Base-by-base conservation (phyloP, 176 grass and related monocot species). In the Pontederia crassipes region DNA sequence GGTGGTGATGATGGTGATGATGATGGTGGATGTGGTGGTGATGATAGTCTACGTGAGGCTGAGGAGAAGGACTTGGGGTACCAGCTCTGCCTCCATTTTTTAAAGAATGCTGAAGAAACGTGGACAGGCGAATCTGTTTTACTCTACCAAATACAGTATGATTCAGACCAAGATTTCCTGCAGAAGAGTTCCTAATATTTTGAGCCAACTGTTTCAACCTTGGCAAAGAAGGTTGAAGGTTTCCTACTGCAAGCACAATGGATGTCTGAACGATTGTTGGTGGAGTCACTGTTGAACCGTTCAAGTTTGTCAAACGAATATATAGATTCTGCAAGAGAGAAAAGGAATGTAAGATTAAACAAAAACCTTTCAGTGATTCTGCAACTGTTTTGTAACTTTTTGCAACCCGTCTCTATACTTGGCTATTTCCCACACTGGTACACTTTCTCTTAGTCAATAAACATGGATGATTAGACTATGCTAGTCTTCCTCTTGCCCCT, bases 121-220 rank as follows among this genome's bases (percentile, higher is more conserved):
- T 90, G 0, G 83, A 95, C 26, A 95, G 80, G 49, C 72, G 89
- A 65, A 85, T 77, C 78, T 87, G 86, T 67, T 95, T 90, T 77
- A 95, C 91, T 81, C 55, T 78, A 32, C 86, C 91, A 79, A 95
- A 95, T 57, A 89, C 67, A 49, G 78, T 90, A 46, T 90, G 75
- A 57, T 95, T 95, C 32, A 95, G 52, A 62, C 91, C 83, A 27
- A 95, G 69, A 58, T 95, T 95, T 72, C 61, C 80, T 64, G 75
- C 86, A 71, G 91, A 95, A 27, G 91, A 95, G 83, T 85, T 84
- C 57, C 72, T 45, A 64, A 90, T 87, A 28, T 70, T 87, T 62
- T 90, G 72, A 26, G 86, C 86, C 75, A 96, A 86, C 75, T 96
- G 83, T 28, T 83, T 85, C 78, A 95, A 78, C 62, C 86, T 89